These are phyloP conservation scores for Aspergillus luchuensis DNA, from an alignment of 2,329 filamentous ascomycete species.

Conservation along the genomic window DNA sequence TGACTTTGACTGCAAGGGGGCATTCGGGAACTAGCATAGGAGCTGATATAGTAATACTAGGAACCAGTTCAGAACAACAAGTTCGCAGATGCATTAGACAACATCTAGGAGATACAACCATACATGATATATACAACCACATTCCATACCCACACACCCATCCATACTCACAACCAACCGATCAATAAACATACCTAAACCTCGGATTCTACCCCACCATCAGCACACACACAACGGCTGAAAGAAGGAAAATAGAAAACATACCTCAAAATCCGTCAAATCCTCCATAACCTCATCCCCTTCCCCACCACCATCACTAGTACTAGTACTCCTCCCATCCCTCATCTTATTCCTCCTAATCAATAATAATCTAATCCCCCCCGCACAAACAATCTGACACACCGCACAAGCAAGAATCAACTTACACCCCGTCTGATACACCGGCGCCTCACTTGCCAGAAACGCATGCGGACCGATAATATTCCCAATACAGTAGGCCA, in stretches of 20 bases:
- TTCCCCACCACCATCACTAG: background rate
- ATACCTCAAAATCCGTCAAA: constrained; percentile 34
- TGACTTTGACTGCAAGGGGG: too few relatives aligned
- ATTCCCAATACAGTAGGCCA: constrained; percentile 48
- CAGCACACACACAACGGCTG: background rate
- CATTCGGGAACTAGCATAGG: too few relatives aligned
- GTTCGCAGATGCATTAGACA: too few relatives aligned
- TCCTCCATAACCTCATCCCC: constrained; percentile 21
- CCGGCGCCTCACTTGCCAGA: constrained; percentile 43
- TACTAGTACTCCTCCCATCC: constrained; percentile 13
- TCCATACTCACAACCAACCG: too few relatives aligned
- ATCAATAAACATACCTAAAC: constrained; percentile 15
- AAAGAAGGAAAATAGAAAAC: background rate
- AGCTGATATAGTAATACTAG: too few relatives aligned
- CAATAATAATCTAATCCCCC: constrained; percentile 23
- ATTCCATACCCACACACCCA: too few relatives aligned
- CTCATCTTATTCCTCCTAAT: constrained; percentile 23
- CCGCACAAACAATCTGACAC: constrained; percentile 23
- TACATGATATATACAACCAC: too few relatives aligned
- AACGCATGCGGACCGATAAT: constrained; percentile 53
- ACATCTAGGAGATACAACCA: too few relatives aligned
- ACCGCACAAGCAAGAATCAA: constrained; percentile 46
- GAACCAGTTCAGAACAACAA: too few relatives aligned
- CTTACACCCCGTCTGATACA: constrained; percentile 56
- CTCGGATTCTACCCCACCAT: constrained; percentile 18